Conservation (phyloP, 352 stramenopile genomes). For the Thraustotheca clavata region DNA sequence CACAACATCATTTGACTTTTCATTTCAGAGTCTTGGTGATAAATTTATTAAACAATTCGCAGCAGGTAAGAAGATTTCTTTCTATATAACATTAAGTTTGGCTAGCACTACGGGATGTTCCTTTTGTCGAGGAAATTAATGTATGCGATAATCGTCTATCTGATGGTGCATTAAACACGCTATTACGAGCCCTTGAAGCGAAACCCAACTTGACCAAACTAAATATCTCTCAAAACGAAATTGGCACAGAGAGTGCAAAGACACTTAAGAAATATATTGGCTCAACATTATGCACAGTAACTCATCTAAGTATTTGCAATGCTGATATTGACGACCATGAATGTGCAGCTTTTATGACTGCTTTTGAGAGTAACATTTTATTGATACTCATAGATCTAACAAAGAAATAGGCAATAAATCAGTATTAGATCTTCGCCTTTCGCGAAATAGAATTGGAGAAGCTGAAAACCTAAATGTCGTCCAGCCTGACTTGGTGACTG, state of each 20-base stretch:
- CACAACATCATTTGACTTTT: slow-evolving; percentile 75
- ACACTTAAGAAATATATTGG: slow-evolving; percentile 51
- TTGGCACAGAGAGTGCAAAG: slow-evolving; percentile 34
- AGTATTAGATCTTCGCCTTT: slow-evolving; percentile 26
- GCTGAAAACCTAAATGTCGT: slow-evolving; percentile 38
- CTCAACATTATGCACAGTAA: slow-evolving; percentile 52
- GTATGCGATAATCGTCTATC: slow-evolving; percentile 48
- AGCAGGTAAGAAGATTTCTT: slow-evolving; percentile 1
- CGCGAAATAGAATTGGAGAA: slow-evolving; percentile 35
- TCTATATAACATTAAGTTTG: not conserved
- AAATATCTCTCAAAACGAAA: slow-evolving; percentile 53
- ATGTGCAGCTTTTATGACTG: slow-evolving; percentile 73
- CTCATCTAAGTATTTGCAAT: slow-evolving; percentile 41
- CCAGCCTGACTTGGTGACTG: slow-evolving; percentile 22
- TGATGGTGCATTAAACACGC: slow-evolving; percentile 36
- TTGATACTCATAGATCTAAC: not conserved
- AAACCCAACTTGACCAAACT: slow-evolving; percentile 52
- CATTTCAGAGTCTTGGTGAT: slow-evolving; percentile 70
- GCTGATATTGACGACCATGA: slow-evolving; percentile 60
- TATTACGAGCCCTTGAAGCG: slow-evolving; percentile 53
- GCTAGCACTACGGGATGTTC: slow-evolving; percentile 36
- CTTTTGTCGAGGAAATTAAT: slow-evolving; percentile 58
- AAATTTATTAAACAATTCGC: slow-evolving; percentile 55
- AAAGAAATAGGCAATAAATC: slow-evolving; percentile 18
- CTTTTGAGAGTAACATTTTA: slow-evolving; percentile 37